phyloP scores from a whole-genome alignment of 331 rosid species.

The Stylosanthes scabra region DNA sequence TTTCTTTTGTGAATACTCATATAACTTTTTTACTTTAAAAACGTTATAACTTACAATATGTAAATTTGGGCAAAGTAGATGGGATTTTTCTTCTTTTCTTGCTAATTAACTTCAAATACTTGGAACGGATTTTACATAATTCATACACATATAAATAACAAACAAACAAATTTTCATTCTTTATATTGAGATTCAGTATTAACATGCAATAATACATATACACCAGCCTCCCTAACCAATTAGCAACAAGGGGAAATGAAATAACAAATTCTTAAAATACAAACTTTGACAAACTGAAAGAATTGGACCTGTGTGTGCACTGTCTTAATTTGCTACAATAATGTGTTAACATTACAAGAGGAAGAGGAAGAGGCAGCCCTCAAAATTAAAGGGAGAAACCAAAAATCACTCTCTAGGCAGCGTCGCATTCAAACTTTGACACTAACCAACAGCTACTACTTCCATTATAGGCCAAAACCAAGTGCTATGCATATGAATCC shows the following conservation, averaged over 20 bases:
- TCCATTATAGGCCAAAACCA: constrained; percentile 54
- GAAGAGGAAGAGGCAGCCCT: constrained; percentile 58
- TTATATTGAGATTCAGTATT: constrained; percentile 55
- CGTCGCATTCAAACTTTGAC: constrained; percentile 67
- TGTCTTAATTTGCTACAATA: constrained; percentile 58
- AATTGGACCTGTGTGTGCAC: constrained; percentile 64
- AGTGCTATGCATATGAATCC: constrained; percentile 53
- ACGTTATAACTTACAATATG: too few relatives aligned
- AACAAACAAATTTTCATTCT: constrained; percentile 70
- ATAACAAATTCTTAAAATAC: constrained; percentile 54
- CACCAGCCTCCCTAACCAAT: constrained; percentile 61
- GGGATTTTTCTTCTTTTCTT: too few relatives aligned
- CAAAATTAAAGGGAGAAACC: constrained; percentile 45
- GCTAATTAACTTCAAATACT: too few relatives aligned
- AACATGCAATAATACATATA: constrained; percentile 66
- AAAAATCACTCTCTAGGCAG: constrained; percentile 74
- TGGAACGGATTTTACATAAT: too few relatives aligned
- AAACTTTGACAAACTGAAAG: constrained; percentile 65
- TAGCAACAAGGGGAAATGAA: constrained; percentile 37
- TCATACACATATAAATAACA: constrained; percentile 49
- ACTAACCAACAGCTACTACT: constrained; percentile 59
- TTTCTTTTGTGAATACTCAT: too few relatives aligned
- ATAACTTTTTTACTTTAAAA: too few relatives aligned
- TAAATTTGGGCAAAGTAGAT: too few relatives aligned
- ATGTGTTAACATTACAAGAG: constrained; percentile 57